Base-by-base conservation (phyloP, 208 protist genomes). In the Trypanosomatidae sp. region DNA sequence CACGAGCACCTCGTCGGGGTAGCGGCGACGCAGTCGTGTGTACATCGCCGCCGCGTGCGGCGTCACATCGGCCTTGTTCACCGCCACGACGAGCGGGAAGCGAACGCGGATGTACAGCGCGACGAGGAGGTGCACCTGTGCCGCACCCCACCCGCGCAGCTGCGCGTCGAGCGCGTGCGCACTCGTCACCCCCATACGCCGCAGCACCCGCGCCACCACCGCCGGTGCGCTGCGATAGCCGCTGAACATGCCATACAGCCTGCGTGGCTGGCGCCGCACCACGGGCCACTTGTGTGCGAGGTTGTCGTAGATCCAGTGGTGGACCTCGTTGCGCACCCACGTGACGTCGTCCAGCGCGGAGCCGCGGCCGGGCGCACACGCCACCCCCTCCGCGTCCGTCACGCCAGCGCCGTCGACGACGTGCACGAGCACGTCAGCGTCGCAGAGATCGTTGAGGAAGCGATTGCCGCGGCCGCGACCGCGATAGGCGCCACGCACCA, bases 261-360 rank as follows among this genome's bases (percentile, higher is more conserved):
- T 76, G 26, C 44, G 22, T 0, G 89, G 89, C 30, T 73, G 64
- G 4, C 77, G 61, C 0, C 57, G 20, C 16, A 95, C 49, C n/a
- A 61, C 54, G 30, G 6, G 20, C 85, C 88, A 95, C 69, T 92
- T 91, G 25, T 62, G 62, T 20, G 55, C 53, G 13, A 97, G 60
- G 59, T 97, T 97, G 58, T 88, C 75, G 55, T 89, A 95, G n/a
- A 97, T 93, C 92, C 92, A 97, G 43, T 60, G 78, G 63, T 95
- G 88, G 33, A 96, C 69, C 68, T 96, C 92, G 0, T 52, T 55
- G 16, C 85, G 76, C n/a, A 96, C 86, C 88, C 91, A 96, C 4
- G 51, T 45, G 25, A 96, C 86, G 58, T 96, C 91, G 33, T 90
- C 66, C 20, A 71, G 43, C 8, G 84, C 49, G 21, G 77, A 84